These are phyloP conservation scores for Colletotrichum graminicola DNA, from an alignment of 2,329 filamentous ascomycete species.

Conservation along the genomic window DNA sequence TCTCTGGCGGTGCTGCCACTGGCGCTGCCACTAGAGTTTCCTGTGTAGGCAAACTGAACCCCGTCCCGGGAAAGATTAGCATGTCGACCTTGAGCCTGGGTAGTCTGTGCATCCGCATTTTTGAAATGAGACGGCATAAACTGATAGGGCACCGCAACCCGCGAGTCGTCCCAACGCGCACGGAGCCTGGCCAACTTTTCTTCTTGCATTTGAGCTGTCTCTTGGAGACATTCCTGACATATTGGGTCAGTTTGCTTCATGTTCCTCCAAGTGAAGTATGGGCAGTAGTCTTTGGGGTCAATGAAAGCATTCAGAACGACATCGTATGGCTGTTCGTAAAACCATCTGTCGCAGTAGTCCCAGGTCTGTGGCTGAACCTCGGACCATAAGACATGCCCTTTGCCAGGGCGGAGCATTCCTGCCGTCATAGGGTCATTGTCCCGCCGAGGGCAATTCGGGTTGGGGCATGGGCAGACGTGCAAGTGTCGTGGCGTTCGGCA, in stretches of 20 bases:
- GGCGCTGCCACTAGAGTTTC: not conserved
- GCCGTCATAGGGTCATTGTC: not conserved
- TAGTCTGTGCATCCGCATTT: not conserved
- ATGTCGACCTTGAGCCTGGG: too few species aligned
- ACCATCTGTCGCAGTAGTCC: conserved; percentile 27
- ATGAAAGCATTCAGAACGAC: not conserved
- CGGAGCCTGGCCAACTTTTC: not conserved
- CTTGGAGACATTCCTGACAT: not conserved
- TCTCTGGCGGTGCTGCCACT: not conserved
- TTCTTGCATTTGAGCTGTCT: not conserved
- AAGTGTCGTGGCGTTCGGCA: not conserved
- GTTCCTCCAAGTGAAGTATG: conserved; percentile 5
- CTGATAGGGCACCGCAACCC: conserved; percentile 14
- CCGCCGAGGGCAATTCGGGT: not conserved
- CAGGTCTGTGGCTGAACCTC: conserved; percentile 9
- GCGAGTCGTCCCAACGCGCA: not conserved
- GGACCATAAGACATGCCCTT: conserved; percentile 2
- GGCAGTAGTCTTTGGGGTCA: conserved; percentile 13
- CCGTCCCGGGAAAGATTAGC: not conserved
- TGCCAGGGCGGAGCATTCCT: not conserved
- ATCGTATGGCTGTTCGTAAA: conserved; percentile 7
- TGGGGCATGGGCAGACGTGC: conserved; percentile 13
- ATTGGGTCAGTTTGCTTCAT: conserved; percentile 5
- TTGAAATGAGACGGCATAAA: conserved; percentile 11
- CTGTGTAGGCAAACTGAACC: too few species aligned